Evolutionary conservation across 352 stramenopile genomes (phyloP).

Genomic region (Pythium rishiriense): DNA sequence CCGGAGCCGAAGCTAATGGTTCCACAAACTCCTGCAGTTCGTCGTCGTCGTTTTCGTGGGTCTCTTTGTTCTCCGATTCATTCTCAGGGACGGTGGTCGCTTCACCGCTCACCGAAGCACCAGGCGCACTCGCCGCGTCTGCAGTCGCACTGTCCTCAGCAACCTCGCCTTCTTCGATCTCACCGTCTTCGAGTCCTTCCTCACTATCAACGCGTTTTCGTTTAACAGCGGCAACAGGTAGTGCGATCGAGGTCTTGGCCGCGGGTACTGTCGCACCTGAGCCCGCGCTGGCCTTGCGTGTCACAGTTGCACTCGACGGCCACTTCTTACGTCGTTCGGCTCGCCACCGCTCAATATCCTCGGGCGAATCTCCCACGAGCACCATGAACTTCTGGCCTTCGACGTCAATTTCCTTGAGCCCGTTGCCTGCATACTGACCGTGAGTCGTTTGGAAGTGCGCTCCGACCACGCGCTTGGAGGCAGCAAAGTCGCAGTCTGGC

Average conservation of each 20-base stretch:
- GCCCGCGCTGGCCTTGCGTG: slow-evolving; percentile 20
- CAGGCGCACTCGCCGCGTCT: background rate
- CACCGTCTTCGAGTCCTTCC: slow-evolving; percentile 53
- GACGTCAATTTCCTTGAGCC: slow-evolving; percentile 81
- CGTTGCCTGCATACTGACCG: slow-evolving; percentile 64
- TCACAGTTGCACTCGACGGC: slow-evolving; percentile 31
- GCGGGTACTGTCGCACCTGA: background rate
- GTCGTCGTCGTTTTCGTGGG: slow-evolving; percentile 26
- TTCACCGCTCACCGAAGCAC: background rate
- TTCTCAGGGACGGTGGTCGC: background rate
- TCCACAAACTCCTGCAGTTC: slow-evolving; percentile 22
- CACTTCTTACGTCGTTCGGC: slow-evolving; percentile 76
- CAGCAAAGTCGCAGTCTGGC: slow-evolving; percentile 62
- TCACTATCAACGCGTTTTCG: slow-evolving; percentile 48
- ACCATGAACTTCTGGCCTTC: slow-evolving; percentile 88
- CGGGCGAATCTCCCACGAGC: slow-evolving; percentile 75
- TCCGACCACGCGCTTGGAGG: slow-evolving; percentile 75
- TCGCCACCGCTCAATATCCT: slow-evolving; percentile 81
- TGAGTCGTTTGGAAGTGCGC: slow-evolving; percentile 70
- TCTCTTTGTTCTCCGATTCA: background rate
- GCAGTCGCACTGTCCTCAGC: background rate
- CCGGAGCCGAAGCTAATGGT: background rate
- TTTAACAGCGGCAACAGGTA: slow-evolving; percentile 31
- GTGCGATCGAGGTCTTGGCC: background rate
- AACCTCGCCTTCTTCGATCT: slow-evolving; percentile 42